Percentiles rank a stretch among this genome's conserved stretches.
These are phyloP conservation scores for Rhizomucor miehei DNA, from an alignment of 371 early-diverging fungal species.

Conservation along the genomic window DNA sequence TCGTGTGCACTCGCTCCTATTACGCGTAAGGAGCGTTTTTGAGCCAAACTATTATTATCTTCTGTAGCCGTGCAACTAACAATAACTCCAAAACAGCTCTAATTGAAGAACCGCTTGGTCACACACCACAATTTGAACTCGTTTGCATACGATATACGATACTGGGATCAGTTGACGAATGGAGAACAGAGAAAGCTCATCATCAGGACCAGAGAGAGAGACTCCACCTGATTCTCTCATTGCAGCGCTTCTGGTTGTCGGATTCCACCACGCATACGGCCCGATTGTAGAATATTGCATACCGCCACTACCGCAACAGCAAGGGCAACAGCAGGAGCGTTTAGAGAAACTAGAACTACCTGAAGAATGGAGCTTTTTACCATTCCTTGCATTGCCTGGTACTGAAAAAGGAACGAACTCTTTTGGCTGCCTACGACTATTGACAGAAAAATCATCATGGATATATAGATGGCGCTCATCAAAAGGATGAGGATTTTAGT, in stretches of 20 bases:
- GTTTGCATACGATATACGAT: too few species aligned
- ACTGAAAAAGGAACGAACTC: neutral
- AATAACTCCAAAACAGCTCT: too few species aligned
- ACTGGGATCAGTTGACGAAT: too few species aligned
- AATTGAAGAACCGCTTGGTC: too few species aligned
- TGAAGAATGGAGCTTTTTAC: constrained; percentile 78
- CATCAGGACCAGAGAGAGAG: too few species aligned
- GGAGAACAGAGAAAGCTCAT: too few species aligned
- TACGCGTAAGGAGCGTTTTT: too few species aligned
- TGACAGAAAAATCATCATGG: too few species aligned
- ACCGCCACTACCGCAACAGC: constrained; percentile 66
- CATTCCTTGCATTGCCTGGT: constrained; percentile 71
- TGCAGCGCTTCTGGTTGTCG: constrained; percentile 48
- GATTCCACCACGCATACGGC: constrained; percentile 63
- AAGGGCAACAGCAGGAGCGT: constrained; percentile 24
- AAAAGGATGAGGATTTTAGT: constrained; percentile 79
- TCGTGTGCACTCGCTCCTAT: too few species aligned
- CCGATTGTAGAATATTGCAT: constrained; percentile 71
- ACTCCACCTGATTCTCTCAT: constrained; percentile 15
- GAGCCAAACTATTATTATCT: too few species aligned
- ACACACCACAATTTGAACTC: too few species aligned
- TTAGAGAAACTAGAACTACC: constrained; percentile 63
- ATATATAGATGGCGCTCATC: constrained; percentile 75
- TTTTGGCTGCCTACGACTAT: neutral
- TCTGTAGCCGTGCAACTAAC: too few species aligned